Evolutionary conservation across 2,329 filamentous ascomycete species (phyloP), one percentile per base, ranked within the genome.

Genomic region (Stromatinia cepivora): DNA sequence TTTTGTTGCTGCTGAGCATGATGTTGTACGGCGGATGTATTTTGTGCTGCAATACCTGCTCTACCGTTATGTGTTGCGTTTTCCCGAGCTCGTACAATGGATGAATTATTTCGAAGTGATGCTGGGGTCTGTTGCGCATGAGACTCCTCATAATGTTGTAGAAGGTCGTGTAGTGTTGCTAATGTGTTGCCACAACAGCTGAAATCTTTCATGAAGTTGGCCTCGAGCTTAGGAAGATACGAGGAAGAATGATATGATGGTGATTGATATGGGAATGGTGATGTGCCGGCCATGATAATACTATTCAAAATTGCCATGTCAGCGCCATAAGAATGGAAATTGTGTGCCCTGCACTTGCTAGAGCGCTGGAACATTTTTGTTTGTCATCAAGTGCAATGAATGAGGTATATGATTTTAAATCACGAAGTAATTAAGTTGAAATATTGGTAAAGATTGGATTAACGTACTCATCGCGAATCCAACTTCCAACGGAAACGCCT

Each of bases 151-250:
- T 97, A 99, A 80, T 99, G 95, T 78, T 97, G 93, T 59, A 99
- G 84, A 59, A 99, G 85, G 78, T 98, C 95, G 81, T 99, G 95
- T 75, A 99, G 87, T 64, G 94, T 96, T 34, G 94, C 91, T 74
- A 97, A 86, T 45, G 90, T 94, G 76, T 92, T 87, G 76, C 93
- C 93, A 81, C 95, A 99, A 82, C 95, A 99, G 66, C 91, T 91
- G 81, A 98, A 98, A 82, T 98, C 94, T 80, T 91, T 91, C 92
- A 98, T 96, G 80, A 97, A 99, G 78, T 94, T 95, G 71, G 94
- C 94, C 81, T 99, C 95, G 78, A 97, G 88, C 80, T 97, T 97
- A 13, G 94, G 94, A 1, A 97, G 87, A 79, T 98, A 98, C 36
- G 95, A 98, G 9, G 94, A 97, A 0, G 94, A 98, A 80, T 98